Evolutionary conservation across 805 yeast genomes (phyloP), one percentile per base, ranked within the genome.

Genomic region (Suhomyces faveliae): DNA sequence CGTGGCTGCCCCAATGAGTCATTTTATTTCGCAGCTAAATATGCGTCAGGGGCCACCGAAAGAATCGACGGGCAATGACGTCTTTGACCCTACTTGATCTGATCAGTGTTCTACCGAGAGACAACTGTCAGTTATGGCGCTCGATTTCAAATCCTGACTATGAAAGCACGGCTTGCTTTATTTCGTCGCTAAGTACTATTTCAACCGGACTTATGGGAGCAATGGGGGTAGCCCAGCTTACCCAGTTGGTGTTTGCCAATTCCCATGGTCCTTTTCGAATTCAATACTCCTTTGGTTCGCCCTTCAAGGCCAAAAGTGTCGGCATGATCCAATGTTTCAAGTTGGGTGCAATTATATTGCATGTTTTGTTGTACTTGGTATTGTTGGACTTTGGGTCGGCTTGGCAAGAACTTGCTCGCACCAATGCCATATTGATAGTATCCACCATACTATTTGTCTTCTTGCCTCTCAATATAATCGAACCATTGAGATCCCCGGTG

Each of bases 391-490:
- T 35, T 11, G 23, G 12, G 2, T 12, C 24, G 7, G 17, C 22
- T 6, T 35, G 20, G 21, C 30, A 23, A 33, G 25, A 35, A 12
- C 35, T 47, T 15, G n/a, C 40, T 15, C 19, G n/a, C 20, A 10
- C 39, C 10, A 48, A 42, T 30, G 30, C 24, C 39, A 15, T 27
- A 11, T 21, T 17, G n/a, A 15, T 35, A 10, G 8, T 49, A 19
- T 15, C 42, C 17, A 38, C 13, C n/a, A 38, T 22, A 21, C 40
- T 37, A 39, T 2, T 42, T 56, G 2, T 72, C 3, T 64, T 75
- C 1, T 40, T 71, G 1, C 81, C 82, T 0, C 56, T 80, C 10
- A 78, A 77, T 37, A 46, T 64, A 7, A 48, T 76, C 13, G 85
- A 81, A 51, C 65, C 70, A 7, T 65, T 73, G 40, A 64, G 71